Evolutionary conservation across 1,284 basidiomycete species (phyloP), one percentile per base, ranked within the genome.

Genomic region (Leccinum huronense): DNA sequence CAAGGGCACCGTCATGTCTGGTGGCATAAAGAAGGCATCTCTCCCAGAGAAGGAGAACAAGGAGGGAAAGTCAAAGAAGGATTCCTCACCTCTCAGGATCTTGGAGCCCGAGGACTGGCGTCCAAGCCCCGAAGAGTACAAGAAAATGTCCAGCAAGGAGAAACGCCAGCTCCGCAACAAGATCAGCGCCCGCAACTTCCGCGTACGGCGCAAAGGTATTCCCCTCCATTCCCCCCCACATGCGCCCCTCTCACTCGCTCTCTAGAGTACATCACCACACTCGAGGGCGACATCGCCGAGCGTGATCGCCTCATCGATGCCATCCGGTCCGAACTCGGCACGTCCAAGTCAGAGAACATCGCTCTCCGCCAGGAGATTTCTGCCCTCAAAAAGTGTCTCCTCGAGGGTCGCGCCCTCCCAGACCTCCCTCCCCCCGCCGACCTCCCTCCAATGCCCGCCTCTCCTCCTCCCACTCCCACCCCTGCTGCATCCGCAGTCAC

Each of bases 101-200:
- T 69, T 77, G 19, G 76, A 75, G 45, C 83, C 86, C 5, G 88
- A 88, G 62, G 90, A 91, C 68, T 93, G 91, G 90, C 83, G 90
- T 63, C 93, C 92, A 1, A 86, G 88, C 16, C 90, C 95, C 0
- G 95, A 98, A 71, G 95, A 97, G 71, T 98, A 98, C 81, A 91
- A 93, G 78, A 97, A 95, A 79, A 91, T 99, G 83, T 88, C 87
- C 19, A 91, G 88, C 75, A 98, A 98, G 80, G 96, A 98, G 80
- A 98, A 98, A 80, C 82, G 97, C 16, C 97, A 98, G 78, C 82
- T 98, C 48, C 80, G 97, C 64, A 98, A 98, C 82, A 98, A 98
- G 87, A 96, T 98, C 67, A 93, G 90, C 69, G 97, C 97, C 1
- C 83, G 96, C 65, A 97, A 97, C 75, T 98, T 98, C 81, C 84